phyloP scores from a whole-genome alignment of 2,329 filamentous ascomycete genomes.

The Chaetomium olivaceum region DNA sequence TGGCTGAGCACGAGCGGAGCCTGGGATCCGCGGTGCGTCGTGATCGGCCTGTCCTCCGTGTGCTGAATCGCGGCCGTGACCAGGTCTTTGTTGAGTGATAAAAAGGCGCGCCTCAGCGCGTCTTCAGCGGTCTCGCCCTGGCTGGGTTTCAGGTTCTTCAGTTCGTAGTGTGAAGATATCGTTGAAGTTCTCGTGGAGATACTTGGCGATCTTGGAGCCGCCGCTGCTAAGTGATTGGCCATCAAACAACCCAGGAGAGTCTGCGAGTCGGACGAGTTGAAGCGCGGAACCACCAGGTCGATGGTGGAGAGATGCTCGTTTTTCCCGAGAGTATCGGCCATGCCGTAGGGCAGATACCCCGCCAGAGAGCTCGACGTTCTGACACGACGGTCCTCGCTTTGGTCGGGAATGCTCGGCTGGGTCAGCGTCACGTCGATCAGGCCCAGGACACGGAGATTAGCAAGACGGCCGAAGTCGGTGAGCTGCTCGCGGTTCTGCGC shows the following conservation, averaged over 20 bases:
- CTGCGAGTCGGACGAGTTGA: slow-evolving; percentile 86
- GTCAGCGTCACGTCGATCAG: slow-evolving; percentile 98
- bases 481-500: slow-evolving; percentile 66
- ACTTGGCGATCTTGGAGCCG: slow-evolving; percentile 95
- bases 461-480: slow-evolving; percentile 85
- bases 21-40: slow-evolving; percentile 67
- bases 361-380: slow-evolving; percentile 95
- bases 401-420: slow-evolving; percentile 88
- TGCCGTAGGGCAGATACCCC: slow-evolving; percentile 88
- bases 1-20: slow-evolving; percentile 75
- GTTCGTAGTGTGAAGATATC: slow-evolving; percentile 78
- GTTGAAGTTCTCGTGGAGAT: slow-evolving; percentile 92
- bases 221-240: slow-evolving; percentile 85
- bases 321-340: slow-evolving; percentile 92
- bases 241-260: slow-evolving; percentile 92
- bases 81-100: slow-evolving; percentile 90
- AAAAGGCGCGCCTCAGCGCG: slow-evolving; percentile 81
- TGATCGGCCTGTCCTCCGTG: slow-evolving; percentile 68
- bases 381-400: slow-evolving; percentile 91
- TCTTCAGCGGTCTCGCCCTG: slow-evolving; percentile 74
- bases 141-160: slow-evolving; percentile 70
- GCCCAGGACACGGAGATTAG: slow-evolving; percentile 82
- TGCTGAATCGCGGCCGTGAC: slow-evolving; percentile 80
- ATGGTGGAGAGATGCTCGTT: slow-evolving; percentile 95
- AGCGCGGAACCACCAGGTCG: slow-evolving; percentile 90